Evolutionary conservation across 108 stramenopile genomes (phyloP).

Genomic region (Skeletonema potamos): DNA sequence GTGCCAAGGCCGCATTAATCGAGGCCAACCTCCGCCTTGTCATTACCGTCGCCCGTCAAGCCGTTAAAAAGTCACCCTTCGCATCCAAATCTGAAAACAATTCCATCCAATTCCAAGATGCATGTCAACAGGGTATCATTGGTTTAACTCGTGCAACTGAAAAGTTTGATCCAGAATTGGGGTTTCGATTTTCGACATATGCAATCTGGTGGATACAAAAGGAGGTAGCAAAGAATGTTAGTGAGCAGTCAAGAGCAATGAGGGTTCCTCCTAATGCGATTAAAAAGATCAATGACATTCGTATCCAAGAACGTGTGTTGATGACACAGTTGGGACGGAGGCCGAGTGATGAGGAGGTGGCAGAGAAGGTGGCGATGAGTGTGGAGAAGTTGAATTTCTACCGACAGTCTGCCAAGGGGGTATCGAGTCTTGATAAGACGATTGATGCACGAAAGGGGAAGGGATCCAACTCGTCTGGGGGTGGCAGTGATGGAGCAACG

Average conservation of each 20-base stretch:
- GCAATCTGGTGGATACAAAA: conserved; percentile 89
- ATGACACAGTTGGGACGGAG: conserved; percentile 46
- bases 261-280: conserved; percentile 70
- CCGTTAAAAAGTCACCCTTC: conserved; percentile 44
- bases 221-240: conserved; percentile 67
- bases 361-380: conserved; percentile 54
- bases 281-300: conserved; percentile 62
- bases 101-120: conserved; percentile 67
- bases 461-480: conserved; percentile 41
- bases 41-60: conserved; percentile 65
- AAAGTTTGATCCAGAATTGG: conserved; percentile 81
- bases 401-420: conserved; percentile 46
- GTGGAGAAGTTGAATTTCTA: conserved; percentile 59
- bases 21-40: conserved; percentile 71
- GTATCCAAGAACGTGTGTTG: conserved; percentile 52
- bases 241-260: conserved; percentile 65
- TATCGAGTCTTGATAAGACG: conserved; percentile 54
- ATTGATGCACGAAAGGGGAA: conserved; percentile 47
- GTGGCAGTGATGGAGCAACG: conserved; percentile 19
- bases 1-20: conserved; percentile 63
- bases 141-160: conserved; percentile 79
- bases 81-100: conserved; percentile 9
- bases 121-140: conserved; percentile 83
- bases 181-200: conserved; percentile 86
- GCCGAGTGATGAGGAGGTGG: conserved; percentile 70